These are phyloP conservation scores for Debaryomyces sp. DNA, from an alignment of 1,139 yeast genomes.

Conservation along the genomic window DNA sequence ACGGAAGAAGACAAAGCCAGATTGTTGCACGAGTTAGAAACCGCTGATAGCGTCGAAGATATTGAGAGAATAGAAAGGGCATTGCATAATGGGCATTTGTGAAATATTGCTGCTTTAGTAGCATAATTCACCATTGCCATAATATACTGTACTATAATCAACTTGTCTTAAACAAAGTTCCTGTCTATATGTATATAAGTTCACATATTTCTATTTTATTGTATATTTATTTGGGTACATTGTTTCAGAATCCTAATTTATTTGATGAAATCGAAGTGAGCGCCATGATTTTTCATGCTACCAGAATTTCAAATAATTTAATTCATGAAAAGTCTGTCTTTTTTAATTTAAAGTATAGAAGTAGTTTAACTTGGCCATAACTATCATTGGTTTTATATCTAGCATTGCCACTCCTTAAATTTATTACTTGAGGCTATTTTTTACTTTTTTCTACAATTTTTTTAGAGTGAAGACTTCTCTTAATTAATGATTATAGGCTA, in stretches of 20 bases:
- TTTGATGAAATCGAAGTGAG: not conserved
- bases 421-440: not conserved
- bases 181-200: not conserved
- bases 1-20: conserved; percentile 54
- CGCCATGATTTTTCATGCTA: conserved; percentile 3
- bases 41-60: conserved; percentile 72
- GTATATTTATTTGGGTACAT: not conserved
- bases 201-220: not conserved
- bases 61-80: conserved; percentile 69
- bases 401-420: not conserved
- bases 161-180: not conserved
- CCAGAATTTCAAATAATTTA: not conserved
- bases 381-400: not conserved
- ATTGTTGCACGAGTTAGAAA: conserved; percentile 55
- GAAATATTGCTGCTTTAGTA: not conserved
- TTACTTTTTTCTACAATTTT: not conserved
- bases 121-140: not conserved
- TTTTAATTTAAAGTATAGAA: not conserved
- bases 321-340: not conserved
- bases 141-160: not conserved
- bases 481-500: conserved; percentile 7
- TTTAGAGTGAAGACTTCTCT: conserved; percentile 1
- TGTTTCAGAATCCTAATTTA: not conserved
- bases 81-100: conserved; percentile 37
- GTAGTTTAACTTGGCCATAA: not conserved